Conservation (phyloP, 2,329 filamentous ascomycete genomes). For the Volutella citrinella region DNA sequence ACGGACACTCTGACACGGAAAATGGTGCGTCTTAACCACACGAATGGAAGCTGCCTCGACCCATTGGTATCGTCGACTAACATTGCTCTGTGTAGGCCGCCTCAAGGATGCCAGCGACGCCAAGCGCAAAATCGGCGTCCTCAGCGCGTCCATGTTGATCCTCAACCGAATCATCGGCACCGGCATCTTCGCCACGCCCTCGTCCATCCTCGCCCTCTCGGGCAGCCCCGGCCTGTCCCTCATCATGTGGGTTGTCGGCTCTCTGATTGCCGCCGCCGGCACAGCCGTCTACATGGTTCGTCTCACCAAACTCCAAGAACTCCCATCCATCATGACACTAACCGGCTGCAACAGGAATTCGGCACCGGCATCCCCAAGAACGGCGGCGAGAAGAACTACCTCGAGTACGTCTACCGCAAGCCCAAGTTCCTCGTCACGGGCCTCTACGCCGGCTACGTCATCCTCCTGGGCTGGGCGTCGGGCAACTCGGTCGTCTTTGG, state of each 20-base stretch:
- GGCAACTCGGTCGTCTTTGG: conserved; percentile 69
- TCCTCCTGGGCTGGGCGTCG: conserved; percentile 63
- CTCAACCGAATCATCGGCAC: conserved; percentile 66
- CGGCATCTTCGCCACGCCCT: conserved; percentile 64
- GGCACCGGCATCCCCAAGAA: conserved; percentile 63
- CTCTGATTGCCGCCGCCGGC: conserved; percentile 59
- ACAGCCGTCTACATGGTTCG: conserved; percentile 63
- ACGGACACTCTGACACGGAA: conserved; percentile 18
- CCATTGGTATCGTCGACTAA: no score
- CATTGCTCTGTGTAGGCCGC: conserved; percentile 24
- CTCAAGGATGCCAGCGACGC: conserved; percentile 41
- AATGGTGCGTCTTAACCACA: conserved; percentile 13
- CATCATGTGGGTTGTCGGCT: conserved; percentile 61
- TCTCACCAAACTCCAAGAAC: no score
- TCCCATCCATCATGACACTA: no score
- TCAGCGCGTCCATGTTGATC: conserved; percentile 56
- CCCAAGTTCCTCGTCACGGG: conserved; percentile 60
- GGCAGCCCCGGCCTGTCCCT: conserved; percentile 62
- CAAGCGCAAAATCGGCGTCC: conserved; percentile 54
- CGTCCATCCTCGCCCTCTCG: conserved; percentile 52
- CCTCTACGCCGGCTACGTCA: conserved; percentile 58
- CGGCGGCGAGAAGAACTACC: conserved; percentile 66
- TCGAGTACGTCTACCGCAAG: conserved; percentile 60
- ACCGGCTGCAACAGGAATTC: no score
- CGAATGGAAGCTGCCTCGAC: no score